Conservation (phyloP, 228 moss, liverwort and hornwort genomes). For the Sphagnum fallax region DNA sequence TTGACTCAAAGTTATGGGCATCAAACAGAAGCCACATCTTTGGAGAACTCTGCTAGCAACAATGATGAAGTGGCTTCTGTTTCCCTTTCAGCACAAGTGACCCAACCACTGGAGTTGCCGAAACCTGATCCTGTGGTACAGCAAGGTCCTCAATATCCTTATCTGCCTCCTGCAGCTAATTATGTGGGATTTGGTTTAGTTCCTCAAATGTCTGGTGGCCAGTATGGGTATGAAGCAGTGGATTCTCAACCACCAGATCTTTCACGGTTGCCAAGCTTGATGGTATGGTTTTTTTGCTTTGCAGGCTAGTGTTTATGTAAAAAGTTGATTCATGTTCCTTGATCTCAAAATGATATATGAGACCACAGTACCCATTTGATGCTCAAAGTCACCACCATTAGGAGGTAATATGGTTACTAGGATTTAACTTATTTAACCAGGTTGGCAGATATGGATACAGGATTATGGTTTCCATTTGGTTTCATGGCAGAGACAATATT, state of each 20-base stretch:
- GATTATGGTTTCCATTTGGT: too few species aligned
- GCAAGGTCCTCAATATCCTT: constrained; percentile 62
- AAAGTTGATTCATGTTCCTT: not conserved
- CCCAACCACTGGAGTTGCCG: constrained; percentile 33
- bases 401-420: too few species aligned
- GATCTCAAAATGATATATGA: not conserved
- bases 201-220: constrained; percentile 73
- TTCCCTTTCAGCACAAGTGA: constrained; percentile 19
- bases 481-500: too few species aligned
- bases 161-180: constrained; percentile 58
- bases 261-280: constrained; percentile 65
- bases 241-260: constrained; percentile 68
- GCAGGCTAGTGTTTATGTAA: too few species aligned
- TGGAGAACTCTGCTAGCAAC: constrained; percentile 14
- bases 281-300: constrained; percentile 32
- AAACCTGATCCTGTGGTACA: constrained; percentile 68
- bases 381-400: too few species aligned
- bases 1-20: constrained; percentile 59
- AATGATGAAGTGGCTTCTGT: constrained; percentile 25
- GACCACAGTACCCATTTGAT: too few species aligned
- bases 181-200: constrained; percentile 78
- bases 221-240: constrained; percentile 70
- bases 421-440: too few species aligned
- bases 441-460: too few species aligned
- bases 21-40: constrained; percentile 33